A percentile compares a stretch with the other conserved stretches of the same genome.
Evolutionary conservation across 2,329 filamentous ascomycete genomes (phyloP).

Genomic region (Pyrenochaeta sp.): DNA sequence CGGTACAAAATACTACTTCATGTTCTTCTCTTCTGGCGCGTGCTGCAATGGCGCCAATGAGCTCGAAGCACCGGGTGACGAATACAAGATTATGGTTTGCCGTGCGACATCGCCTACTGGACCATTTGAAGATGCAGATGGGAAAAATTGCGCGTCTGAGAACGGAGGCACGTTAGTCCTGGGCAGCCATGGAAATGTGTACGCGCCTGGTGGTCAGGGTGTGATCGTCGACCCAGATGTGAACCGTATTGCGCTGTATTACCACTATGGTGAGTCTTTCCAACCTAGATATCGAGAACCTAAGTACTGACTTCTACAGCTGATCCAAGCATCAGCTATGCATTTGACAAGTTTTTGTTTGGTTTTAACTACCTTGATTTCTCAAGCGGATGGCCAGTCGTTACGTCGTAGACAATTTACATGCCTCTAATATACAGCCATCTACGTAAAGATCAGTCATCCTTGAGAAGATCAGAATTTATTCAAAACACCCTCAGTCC

Average conservation of each 20-base stretch:
- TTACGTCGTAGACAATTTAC: neutral
- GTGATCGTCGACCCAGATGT: constrained; percentile 17
- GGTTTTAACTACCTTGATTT: constrained; percentile 18
- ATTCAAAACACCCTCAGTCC: constrained; percentile 26
- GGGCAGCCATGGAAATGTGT: constrained; percentile 57
- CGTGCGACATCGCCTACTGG: constrained; percentile 59
- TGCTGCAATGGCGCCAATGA: constrained; percentile 63
- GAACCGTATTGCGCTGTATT: constrained; percentile 22
- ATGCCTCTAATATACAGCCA: neutral
- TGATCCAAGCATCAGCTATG: constrained; percentile 8
- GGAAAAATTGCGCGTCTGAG: constrained; percentile 51
- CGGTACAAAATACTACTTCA: constrained; percentile 57
- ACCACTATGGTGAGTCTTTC: constrained; percentile 23
- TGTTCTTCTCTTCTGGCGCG: constrained; percentile 66
- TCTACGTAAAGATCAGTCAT: neutral
- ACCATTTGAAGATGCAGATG: constrained; percentile 53
- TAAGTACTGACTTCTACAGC: neutral
- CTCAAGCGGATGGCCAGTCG: constrained; percentile 11
- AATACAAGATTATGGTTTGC: constrained; percentile 71
- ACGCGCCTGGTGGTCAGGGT: constrained; percentile 31
- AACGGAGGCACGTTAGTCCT: constrained; percentile 67
- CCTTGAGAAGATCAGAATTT: neutral
- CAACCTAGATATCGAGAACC: neutral
- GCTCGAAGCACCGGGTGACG: constrained; percentile 60
- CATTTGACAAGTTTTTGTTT: constrained; percentile 10